Percentiles rank a stretch among this genome's conserved stretches.
Evolutionary conservation across 129 eudicot genomes (phyloP).

Genomic region (Sambucus nigra): DNA sequence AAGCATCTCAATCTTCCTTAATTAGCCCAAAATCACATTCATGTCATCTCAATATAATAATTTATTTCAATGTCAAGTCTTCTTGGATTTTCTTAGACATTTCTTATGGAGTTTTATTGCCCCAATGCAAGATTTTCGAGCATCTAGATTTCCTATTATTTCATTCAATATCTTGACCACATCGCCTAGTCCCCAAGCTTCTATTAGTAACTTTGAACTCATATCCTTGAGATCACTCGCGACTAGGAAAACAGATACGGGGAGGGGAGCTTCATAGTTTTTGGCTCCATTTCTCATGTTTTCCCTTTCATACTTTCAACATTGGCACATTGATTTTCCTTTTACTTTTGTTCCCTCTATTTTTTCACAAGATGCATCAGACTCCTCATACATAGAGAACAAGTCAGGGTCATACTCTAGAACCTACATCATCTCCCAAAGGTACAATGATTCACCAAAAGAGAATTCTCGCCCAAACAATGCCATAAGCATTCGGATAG

Average conservation of each 20-base stretch:
- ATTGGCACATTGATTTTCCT: constrained; percentile 53
- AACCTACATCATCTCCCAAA: constrained; percentile 99
- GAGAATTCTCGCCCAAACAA: constrained; percentile 81
- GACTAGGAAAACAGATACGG: constrained; percentile 84
- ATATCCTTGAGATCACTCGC: constrained; percentile 88
- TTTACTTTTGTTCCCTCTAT: constrained; percentile 53
- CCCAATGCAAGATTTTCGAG: too few relatives aligned
- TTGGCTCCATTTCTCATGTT: constrained; percentile 44
- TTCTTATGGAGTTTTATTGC: too few relatives aligned
- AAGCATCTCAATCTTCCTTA: too few relatives aligned
- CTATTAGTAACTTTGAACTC: constrained; percentile 65
- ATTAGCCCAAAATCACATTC: too few relatives aligned
- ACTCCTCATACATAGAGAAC: constrained; percentile 44
- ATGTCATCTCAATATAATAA: too few relatives aligned
- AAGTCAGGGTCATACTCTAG: constrained; percentile 81
- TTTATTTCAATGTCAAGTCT: too few relatives aligned
- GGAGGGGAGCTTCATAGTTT: constrained; percentile 44
- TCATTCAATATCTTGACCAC: too few relatives aligned
- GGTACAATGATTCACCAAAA: constrained; percentile 73
- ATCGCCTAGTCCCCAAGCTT: constrained; percentile 92
- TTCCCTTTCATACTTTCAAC: constrained; percentile 76
- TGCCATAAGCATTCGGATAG: constrained; percentile 91
- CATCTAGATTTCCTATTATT: too few relatives aligned
- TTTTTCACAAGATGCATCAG: too few relatives aligned
- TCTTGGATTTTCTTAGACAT: too few relatives aligned